Evolutionary conservation across 2,329 filamentous ascomycete genomes (phyloP).

Genomic region (Curvularia eragrostidis): DNA sequence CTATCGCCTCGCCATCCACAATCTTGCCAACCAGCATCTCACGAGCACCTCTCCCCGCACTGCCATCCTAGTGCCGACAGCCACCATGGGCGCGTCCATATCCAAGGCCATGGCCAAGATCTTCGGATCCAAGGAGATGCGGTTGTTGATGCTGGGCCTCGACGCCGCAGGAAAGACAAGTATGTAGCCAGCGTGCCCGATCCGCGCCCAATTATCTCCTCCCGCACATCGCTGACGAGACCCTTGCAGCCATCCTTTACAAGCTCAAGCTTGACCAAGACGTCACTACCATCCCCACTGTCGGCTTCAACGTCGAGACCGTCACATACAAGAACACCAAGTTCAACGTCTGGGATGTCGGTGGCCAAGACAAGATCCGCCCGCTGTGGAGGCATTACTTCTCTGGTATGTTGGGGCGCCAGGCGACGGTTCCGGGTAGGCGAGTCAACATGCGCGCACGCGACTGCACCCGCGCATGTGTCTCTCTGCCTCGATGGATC

Average conservation of each 20-base stretch:
- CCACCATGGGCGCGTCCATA: constrained; percentile 81
- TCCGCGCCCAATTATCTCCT: not conserved
- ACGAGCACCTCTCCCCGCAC: not conserved
- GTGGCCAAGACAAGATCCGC: constrained; percentile 99
- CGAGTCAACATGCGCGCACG: constrained; percentile 27
- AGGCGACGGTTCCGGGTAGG: constrained; percentile 42
- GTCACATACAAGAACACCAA: constrained; percentile 99
- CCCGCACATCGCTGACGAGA: constrained; percentile 22
- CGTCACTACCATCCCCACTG: constrained; percentile 98
- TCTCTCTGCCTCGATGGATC: constrained; percentile 9
- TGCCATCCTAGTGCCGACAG: constrained; percentile 3
- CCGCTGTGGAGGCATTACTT: constrained; percentile 99
- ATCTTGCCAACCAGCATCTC: constrained; percentile 2
- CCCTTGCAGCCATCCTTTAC: constrained; percentile 79
- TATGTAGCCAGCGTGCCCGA: constrained; percentile 38
- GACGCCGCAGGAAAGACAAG: constrained; percentile 98
- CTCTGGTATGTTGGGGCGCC: constrained; percentile 66
- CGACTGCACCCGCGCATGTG: constrained; percentile 20
- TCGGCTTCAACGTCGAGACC: constrained; percentile 99
- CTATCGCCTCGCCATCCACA: not conserved
- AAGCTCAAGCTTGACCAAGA: constrained; percentile 99
- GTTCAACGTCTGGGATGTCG: constrained; percentile 99
- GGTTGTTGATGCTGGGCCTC: constrained; percentile 94
- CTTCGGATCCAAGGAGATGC: constrained; percentile 99
- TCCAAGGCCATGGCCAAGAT: constrained; percentile 98